phyloP scores from a whole-genome alignment of 192 early-diverging fungal genomes.

The Rhizophagus clarus region DNA sequence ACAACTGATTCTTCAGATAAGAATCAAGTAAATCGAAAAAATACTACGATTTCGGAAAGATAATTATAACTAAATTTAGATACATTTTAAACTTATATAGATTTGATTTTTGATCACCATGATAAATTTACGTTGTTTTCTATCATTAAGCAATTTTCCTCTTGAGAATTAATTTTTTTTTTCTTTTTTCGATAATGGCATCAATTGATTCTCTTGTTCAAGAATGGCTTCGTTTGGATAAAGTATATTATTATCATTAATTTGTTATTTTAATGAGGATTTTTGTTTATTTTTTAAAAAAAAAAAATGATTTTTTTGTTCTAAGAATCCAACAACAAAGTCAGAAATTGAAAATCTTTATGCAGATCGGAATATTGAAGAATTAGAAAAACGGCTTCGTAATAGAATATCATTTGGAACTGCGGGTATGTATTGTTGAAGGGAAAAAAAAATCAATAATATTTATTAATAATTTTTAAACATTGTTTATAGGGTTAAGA shows the following conservation, averaged over 20 bases:
- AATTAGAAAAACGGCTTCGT: slow-evolving; percentile 58
- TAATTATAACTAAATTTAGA: too few species aligned
- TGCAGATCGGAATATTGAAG: slow-evolving; percentile 47
- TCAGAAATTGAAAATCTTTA: slow-evolving; percentile 57
- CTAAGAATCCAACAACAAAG: slow-evolving; percentile 64
- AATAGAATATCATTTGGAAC: slow-evolving; percentile 84
- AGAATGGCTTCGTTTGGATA: slow-evolving; percentile 61
- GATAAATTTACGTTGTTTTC: too few species aligned
- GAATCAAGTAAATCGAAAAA: too few species aligned
- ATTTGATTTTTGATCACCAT: too few species aligned
- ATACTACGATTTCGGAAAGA: too few species aligned
- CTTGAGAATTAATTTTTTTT: too few species aligned
- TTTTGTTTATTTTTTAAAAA: background rate
- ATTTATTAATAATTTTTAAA: background rate
- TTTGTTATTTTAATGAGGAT: background rate
- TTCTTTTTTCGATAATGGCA: background rate
- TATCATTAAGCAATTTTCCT: too few species aligned
- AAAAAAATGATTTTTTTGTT: background rate
- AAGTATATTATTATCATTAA: slow-evolving; percentile 37
- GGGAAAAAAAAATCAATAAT: background rate
- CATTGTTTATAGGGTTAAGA: slow-evolving; percentile 63
- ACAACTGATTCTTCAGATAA: too few species aligned
- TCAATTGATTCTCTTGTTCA: slow-evolving; percentile 41
- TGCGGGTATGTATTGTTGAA: slow-evolving; percentile 51
- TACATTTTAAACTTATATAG: too few species aligned